Percentiles rank a stretch among this genome's conserved stretches.
Evolutionary conservation across 441 rosid genomes (phyloP).

Genomic region (Breynia disticha): DNA sequence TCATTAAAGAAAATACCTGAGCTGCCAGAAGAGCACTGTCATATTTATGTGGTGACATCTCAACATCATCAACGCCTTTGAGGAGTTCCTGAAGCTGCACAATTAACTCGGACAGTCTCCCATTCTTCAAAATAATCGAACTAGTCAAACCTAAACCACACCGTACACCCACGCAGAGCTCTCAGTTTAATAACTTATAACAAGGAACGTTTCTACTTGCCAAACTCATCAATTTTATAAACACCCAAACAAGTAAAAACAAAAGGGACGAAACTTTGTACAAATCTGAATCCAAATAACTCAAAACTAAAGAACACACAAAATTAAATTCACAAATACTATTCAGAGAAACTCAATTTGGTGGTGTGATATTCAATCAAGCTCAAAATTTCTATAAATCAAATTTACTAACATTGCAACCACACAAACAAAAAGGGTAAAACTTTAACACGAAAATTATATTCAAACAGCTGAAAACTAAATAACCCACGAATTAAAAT

Average conservation of each 20-base stretch:
- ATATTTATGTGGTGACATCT: slow-evolving; percentile 44
- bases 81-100: slow-evolving; percentile 81
- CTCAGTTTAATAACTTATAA: neutral
- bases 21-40: slow-evolving; percentile 58
- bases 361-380: too few relatives aligned
- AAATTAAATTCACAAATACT: too few relatives aligned
- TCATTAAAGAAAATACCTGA: slow-evolving; percentile 36
- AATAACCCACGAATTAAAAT: neutral
- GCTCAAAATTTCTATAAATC: too few relatives aligned
- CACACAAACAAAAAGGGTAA: slow-evolving; percentile 1
- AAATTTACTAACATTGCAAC: too few relatives aligned
- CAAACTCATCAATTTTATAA: too few relatives aligned
- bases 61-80: slow-evolving; percentile 51
- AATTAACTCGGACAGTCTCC: slow-evolving; percentile 62
- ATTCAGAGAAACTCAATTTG: too few relatives aligned
- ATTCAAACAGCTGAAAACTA: neutral
- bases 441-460: neutral
- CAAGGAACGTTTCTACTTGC: slow-evolving; percentile 6
- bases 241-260: too few relatives aligned
- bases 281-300: too few relatives aligned
- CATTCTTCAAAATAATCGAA: slow-evolving; percentile 66
- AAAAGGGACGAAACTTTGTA: too few relatives aligned
- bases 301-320: too few relatives aligned
- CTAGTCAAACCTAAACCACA: slow-evolving; percentile 58
- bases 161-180: neutral